A percentile compares a stretch with the other conserved stretches of the same genome.
Conservation (phyloP, 352 stramenopile genomes). For the Globisporangium abappressorium region DNA sequence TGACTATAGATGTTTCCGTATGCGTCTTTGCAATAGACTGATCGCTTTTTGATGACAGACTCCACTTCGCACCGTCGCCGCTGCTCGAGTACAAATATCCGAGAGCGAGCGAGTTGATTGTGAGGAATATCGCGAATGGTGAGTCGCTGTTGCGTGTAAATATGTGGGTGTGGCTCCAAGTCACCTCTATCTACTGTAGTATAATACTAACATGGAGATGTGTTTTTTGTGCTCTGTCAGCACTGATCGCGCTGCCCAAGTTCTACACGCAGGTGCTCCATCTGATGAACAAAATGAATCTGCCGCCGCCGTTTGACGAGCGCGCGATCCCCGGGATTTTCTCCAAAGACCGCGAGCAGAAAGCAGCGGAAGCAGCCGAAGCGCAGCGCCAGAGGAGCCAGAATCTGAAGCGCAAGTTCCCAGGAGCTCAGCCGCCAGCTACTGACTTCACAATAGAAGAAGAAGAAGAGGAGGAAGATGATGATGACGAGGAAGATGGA, state of each 20-base stretch:
- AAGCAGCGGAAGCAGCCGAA: not conserved
- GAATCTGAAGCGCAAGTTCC: conserved; percentile 22
- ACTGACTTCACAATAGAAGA: conserved; percentile 35
- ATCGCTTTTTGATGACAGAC: conserved; percentile 26
- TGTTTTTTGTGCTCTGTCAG: conserved; percentile 23
- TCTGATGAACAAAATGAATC: conserved; percentile 92
- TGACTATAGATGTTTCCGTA: not conserved
- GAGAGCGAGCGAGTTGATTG: conserved; percentile 65
- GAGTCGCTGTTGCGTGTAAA: not conserved
- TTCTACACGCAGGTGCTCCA: conserved; percentile 91
- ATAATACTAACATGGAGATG: too few species aligned
- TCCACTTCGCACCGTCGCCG: conserved; percentile 83
- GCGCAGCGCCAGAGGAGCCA: not conserved
- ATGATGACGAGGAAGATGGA: conserved; percentile 9
- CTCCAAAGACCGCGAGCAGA: conserved; percentile 24
- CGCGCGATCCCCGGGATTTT: conserved; percentile 68
- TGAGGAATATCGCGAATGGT: conserved; percentile 89
- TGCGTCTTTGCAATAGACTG: not conserved
- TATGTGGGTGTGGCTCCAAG: too few species aligned
- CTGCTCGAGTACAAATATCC: conserved; percentile 88
- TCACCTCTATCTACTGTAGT: too few species aligned
- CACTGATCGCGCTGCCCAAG: conserved; percentile 79
- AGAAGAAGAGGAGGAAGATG: conserved; percentile 31
- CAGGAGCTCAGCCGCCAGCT: conserved; percentile 10
- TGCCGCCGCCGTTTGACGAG: conserved; percentile 76